Conservation (phyloP, 2,329 filamentous ascomycete genomes). For the Fusarium liriodendri region DNA sequence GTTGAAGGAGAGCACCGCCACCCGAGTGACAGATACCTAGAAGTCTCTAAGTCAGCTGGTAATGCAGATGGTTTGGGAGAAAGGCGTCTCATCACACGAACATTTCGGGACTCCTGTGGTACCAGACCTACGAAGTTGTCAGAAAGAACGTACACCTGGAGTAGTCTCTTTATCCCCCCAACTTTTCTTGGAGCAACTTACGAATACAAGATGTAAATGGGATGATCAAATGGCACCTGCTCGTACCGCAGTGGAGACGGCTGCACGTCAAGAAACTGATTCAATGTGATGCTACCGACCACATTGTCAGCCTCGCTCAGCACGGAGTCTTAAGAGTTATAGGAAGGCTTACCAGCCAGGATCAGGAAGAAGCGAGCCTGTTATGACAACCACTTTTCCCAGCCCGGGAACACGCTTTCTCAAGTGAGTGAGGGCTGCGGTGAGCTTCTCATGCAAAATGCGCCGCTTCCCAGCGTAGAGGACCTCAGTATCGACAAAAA, state of each 20-base stretch:
- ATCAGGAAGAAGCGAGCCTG: not conserved
- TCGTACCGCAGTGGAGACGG: not conserved
- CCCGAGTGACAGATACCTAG: not conserved
- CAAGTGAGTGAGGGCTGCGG: not conserved
- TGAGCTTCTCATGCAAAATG: not conserved
- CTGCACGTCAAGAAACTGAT: not conserved
- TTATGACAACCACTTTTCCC: not conserved
- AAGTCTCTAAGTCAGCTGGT: not conserved
- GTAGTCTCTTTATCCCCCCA: too few species aligned
- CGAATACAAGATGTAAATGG: slow-evolving; percentile 9
- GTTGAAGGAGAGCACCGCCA: not conserved
- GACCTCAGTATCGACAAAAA: not conserved
- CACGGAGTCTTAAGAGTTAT: too few species aligned
- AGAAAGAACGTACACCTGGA: not conserved
- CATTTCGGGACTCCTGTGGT: not conserved
- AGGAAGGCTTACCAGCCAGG: not conserved
- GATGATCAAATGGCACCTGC: slow-evolving; percentile 7
- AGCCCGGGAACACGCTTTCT: not conserved
- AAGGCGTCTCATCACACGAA: not conserved
- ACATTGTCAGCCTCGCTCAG: too few species aligned
- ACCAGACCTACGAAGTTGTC: not conserved
- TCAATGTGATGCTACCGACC: not conserved
- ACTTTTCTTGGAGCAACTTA: not conserved
- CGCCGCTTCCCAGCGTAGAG: not conserved
- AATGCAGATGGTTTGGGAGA: not conserved